Conservation (phyloP, 768 basidiomycete species). For the Suillus occidentalis region DNA sequence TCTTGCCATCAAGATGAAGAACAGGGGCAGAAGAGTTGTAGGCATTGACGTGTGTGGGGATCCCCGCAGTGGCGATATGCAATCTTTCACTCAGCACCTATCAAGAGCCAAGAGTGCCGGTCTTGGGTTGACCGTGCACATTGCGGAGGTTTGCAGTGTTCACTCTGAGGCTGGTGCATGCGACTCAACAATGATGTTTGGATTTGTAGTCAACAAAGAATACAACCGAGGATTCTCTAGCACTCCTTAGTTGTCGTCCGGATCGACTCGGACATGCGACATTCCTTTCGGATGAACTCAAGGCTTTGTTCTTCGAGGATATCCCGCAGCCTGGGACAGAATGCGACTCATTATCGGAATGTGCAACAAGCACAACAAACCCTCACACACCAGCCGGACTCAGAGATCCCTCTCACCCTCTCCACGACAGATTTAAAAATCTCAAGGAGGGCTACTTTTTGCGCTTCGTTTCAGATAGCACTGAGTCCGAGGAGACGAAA, state of each 20-base stretch:
- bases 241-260: constrained; percentile 61
- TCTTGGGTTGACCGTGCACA: constrained; percentile 75
- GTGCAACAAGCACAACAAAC: neutral
- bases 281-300: constrained; percentile 64
- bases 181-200: neutral
- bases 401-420: constrained; percentile 13
- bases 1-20: constrained; percentile 54
- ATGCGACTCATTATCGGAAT: neutral
- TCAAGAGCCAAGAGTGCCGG: constrained; percentile 56
- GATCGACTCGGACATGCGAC: constrained; percentile 81
- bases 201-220: constrained; percentile 44
- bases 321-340: constrained; percentile 21
- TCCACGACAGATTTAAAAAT: constrained; percentile 23
- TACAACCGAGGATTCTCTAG: constrained; percentile 55
- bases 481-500: constrained; percentile 14
- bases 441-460: constrained; percentile 25
- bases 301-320: constrained; percentile 47
- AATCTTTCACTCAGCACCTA: constrained; percentile 51
- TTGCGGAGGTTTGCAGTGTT: constrained; percentile 65
- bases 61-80: constrained; percentile 60
- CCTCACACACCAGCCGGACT: constrained; percentile 6
- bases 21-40: constrained; percentile 61
- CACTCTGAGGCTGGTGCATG: neutral
- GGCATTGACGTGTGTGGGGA: constrained; percentile 84
- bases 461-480: constrained; percentile 19